A percentile compares a stretch with the other conserved stretches of the same genome.
phyloP scores from a whole-genome alignment of 768 basidiomycete species.

The Mrakia frigida region DNA sequence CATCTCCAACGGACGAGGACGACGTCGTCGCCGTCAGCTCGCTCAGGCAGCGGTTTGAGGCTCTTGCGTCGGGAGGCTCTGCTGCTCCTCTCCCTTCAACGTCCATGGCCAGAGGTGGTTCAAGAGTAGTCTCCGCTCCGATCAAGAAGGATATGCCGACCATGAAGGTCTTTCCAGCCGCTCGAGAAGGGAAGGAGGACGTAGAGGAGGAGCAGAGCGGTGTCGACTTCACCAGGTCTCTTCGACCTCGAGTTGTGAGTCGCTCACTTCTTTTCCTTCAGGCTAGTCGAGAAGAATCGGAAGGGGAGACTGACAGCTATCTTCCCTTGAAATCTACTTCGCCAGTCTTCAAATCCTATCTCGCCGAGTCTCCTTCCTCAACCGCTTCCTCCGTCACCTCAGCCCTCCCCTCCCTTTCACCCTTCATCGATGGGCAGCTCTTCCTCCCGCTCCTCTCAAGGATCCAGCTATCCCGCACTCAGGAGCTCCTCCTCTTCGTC shows the following conservation, averaged over 20 bases:
- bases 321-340: neutral
- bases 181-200: neutral
- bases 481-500: neutral
- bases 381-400: slow-evolving; percentile 3
- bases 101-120: neutral
- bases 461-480: neutral
- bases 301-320: neutral
- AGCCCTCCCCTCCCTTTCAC: neutral
- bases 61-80: neutral
- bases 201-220: neutral
- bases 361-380: neutral
- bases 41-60: neutral
- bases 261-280: neutral
- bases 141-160: neutral
- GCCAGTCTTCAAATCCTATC: neutral
- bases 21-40: slow-evolving; percentile 14
- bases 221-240: neutral
- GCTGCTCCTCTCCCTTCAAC: neutral
- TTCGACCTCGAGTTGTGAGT: slow-evolving; percentile 3
- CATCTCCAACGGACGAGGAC: neutral
- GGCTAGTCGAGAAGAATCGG: neutral
- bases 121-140: neutral
- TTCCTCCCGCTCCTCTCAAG: neutral
- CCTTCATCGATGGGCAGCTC: neutral
- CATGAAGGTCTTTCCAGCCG: neutral